Evolutionary conservation across 1,284 basidiomycete genomes (phyloP).

Genomic region (Cerrena zonata): DNA sequence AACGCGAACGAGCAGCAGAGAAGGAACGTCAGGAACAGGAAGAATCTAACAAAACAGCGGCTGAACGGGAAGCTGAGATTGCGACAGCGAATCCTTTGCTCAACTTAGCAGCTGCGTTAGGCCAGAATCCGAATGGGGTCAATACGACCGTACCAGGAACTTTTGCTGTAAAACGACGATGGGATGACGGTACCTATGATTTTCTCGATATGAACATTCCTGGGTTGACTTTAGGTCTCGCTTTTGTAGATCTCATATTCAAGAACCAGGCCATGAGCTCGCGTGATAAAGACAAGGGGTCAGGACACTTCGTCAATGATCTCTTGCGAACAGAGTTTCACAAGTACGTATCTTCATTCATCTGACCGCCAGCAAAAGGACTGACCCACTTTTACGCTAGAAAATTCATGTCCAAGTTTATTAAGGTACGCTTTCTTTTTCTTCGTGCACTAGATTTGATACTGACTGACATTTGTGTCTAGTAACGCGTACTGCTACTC

Average conservation of each 20-base stretch:
- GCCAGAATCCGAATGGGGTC: constrained; percentile 56
- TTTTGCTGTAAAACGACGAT: constrained; percentile 87
- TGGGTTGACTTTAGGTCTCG: constrained; percentile 2
- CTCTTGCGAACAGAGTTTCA: constrained; percentile 88
- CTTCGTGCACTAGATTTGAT: neutral
- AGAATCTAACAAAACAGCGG: constrained; percentile 60
- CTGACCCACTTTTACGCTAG: constrained; percentile 30
- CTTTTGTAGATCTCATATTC: constrained; percentile 80
- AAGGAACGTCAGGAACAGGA: constrained; percentile 79
- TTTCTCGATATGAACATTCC: neutral
- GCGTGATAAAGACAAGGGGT: constrained; percentile 61
- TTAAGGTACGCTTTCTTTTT: constrained; percentile 46
- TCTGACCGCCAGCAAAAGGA: constrained; percentile 1
- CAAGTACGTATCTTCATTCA: constrained; percentile 46
- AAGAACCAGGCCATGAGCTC: constrained; percentile 85
- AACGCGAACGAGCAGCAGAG: constrained; percentile 88
- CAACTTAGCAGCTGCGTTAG: constrained; percentile 84
- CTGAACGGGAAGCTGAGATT: constrained; percentile 72
- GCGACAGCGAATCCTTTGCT: constrained; percentile 81
- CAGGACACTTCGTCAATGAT: constrained; percentile 88
- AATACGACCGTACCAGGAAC: constrained; percentile 75
- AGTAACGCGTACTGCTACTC: neutral
- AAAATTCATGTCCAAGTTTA: constrained; percentile 76
- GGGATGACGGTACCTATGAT: constrained; percentile 77
- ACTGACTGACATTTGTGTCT: neutral